Evolutionary conservation across 257 asterid genomes (phyloP).

Genomic region (Plantago elongata): DNA sequence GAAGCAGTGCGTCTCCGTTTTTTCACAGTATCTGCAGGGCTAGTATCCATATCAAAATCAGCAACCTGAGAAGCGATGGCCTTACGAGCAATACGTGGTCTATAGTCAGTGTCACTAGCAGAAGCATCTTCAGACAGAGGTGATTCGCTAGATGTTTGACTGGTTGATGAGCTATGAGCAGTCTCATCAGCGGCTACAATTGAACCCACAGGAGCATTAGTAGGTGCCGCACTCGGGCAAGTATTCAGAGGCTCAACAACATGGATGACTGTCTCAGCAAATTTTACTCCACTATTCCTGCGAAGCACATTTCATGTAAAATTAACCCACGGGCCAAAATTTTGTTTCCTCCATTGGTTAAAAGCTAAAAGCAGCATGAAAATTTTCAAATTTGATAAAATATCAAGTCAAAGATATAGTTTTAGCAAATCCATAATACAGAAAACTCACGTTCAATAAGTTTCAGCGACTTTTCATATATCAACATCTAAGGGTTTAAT

Average conservation of each 20-base stretch:
- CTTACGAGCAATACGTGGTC: constrained; percentile 32
- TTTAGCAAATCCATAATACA: too few species aligned
- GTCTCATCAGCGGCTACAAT: constrained; percentile 28
- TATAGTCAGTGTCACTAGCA: constrained; percentile 58
- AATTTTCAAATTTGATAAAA: too few species aligned
- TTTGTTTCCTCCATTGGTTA: too few species aligned
- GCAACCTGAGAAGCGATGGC: constrained; percentile 29
- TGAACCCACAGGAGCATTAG: constrained; percentile 27
- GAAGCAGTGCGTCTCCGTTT: constrained; percentile 81
- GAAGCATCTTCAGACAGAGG: constrained; percentile 38
- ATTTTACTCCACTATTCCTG: constrained; percentile 56
- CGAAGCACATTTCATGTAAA: constrained; percentile 22
- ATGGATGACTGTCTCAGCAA: constrained; percentile 61
- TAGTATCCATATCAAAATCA: constrained; percentile 32
- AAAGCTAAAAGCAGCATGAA: too few species aligned
- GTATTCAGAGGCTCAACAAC: constrained; percentile 21
- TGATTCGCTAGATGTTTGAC: constrained; percentile 39
- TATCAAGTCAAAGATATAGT: too few species aligned
- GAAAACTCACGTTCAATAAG: too few species aligned
- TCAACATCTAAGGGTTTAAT: too few species aligned
- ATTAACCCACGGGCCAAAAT: constrained; percentile 1
- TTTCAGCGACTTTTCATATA: too few species aligned
- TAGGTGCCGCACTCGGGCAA: constrained; percentile 21
- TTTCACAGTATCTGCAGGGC: constrained; percentile 93
- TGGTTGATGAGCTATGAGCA: constrained; percentile 51